Base-by-base conservation (phyloP, 495 filamentous ascomycete species). In the Pyrenopolyporus hunteri region DNA sequence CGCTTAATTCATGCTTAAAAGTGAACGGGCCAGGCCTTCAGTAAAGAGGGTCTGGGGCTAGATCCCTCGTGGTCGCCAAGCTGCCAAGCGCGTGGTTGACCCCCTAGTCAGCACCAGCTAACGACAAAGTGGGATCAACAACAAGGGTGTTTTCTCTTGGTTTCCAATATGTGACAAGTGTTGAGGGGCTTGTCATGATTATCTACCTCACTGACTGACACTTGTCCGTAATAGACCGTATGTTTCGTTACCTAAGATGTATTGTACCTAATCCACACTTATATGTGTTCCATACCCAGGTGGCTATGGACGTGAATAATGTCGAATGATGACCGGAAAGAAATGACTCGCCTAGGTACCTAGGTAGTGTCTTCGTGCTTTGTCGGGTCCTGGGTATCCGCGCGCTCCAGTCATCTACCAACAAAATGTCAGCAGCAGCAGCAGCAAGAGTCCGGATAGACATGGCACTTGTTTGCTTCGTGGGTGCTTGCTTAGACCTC, bases 1-100 rank as follows among this genome's bases (percentile, higher is more conserved):
- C 68, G 73, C 71, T 75, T 76, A 77, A 78, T 76, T 76, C 76
- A 79, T 79, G 76, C 76, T 78, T 77, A 78, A 75, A n/a, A 74
- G 61, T 69, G 64, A 57, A 53, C 64, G 52, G 56, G 54, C 57
- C 63, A 61, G 47, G 57, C 63, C 57, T 33, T 64, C 4, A 22
- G 37, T 22, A 26, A 53, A 48, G 57, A 66, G 52, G 57, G 47
- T 61, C 57, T 49, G 57, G 63, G 63, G 63, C 50, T 28, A 68
- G 57, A 61, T 60, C 56, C 68, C 68, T 71, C 69, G 69, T 69
- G 66, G 69, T 35, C 47, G 69, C 69, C 69, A 71, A 71, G 69
- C 31, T 42, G 42, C 66, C 66, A 65, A 71, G 63, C 56, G 32
- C 57, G 40, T 61, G 57, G 57, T 47, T 47, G 22, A 23, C 2